Evolutionary conservation across 2,329 filamentous ascomycete species (phyloP).

Genomic region (Neonectria neomacrospora): DNA sequence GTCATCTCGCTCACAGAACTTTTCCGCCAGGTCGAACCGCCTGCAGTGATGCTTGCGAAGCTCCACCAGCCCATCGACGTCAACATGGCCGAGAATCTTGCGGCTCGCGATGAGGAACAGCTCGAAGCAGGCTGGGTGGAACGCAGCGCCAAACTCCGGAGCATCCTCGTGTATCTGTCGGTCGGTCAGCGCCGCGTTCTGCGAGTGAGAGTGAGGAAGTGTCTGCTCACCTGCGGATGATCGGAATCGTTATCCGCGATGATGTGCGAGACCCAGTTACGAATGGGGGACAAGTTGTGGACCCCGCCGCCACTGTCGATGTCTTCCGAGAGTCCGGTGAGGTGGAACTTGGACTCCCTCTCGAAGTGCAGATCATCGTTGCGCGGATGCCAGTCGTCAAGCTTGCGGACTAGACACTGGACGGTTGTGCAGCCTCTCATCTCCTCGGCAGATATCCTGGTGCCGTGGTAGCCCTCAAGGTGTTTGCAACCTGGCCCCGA

Average conservation of each 20-base stretch:
- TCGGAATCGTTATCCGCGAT: background rate
- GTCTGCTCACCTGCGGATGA: background rate
- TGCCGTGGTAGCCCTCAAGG: background rate
- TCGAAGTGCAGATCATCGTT: background rate
- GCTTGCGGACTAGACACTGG: background rate
- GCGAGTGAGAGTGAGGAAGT: background rate
- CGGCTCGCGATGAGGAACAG: background rate
- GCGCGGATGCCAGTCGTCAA: background rate
- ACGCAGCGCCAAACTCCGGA: background rate
- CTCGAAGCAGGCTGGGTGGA: constrained; percentile 2
- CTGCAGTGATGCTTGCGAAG: background rate
- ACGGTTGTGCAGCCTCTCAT: constrained; percentile 3
- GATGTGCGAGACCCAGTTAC: background rate
- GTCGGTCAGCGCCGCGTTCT: background rate
- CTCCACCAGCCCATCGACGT: background rate
- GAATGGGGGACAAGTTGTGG: background rate
- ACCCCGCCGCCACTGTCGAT: background rate
- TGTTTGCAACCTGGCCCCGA: background rate
- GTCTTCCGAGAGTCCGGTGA: background rate
- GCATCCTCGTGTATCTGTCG: background rate
- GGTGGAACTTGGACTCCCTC: background rate
- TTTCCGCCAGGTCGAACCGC: background rate
- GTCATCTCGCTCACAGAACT: background rate
- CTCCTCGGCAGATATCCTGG: background rate
- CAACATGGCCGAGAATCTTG: background rate